Evolutionary conservation across 345 rosid species (phyloP), one percentile per base, ranked within the genome.

Genomic region (Barbarea vulgaris): DNA sequence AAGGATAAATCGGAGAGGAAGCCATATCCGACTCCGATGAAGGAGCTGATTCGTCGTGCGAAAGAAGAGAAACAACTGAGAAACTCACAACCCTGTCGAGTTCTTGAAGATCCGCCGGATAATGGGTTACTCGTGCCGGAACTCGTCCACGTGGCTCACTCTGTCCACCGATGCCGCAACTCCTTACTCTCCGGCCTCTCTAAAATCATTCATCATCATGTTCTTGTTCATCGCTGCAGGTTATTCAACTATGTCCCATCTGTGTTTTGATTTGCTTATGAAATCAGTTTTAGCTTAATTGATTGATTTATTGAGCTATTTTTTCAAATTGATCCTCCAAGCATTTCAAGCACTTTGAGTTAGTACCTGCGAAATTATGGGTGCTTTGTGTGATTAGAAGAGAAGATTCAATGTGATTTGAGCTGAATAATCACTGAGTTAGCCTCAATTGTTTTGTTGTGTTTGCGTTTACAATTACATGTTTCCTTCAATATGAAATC

Each of bases 11-110:
- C 97, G 12, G 81, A 87, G 85, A 88, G 98, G 77, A 93, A 91
- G 75, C 97, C 95, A 4, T 89, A 85, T 39, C 85, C 79, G 19
- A 93, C 95, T 6, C 97, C 97, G 9, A 84, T 93, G 87, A 89
- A 83, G 67, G 79, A 76, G 17, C 50, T 93, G 77, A 91, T 93
- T 54, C 83, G 71, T 8, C 86, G 87, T 42, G 95, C 93, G 11
- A 91, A 86, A 78, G 81, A 79, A 70, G 93, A 89, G 81, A 88
- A 73, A 69, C 86, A 84, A 52, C 81, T 90, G 6, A 80, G 96
- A 48, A 87, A 86, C 69, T 50, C 81, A 48, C 82, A 87, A 51
- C 98, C 98, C 24, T 90, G 93, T 77, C 80, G 89, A 54, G 63
- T 87, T 59, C 90, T 91, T 0, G 88, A 86, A 69, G 67, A 81